Percentiles rank a stretch among this genome's conserved stretches.
Conservation (phyloP, 169 alveolate species). For the Blepharisma undulans region DNA sequence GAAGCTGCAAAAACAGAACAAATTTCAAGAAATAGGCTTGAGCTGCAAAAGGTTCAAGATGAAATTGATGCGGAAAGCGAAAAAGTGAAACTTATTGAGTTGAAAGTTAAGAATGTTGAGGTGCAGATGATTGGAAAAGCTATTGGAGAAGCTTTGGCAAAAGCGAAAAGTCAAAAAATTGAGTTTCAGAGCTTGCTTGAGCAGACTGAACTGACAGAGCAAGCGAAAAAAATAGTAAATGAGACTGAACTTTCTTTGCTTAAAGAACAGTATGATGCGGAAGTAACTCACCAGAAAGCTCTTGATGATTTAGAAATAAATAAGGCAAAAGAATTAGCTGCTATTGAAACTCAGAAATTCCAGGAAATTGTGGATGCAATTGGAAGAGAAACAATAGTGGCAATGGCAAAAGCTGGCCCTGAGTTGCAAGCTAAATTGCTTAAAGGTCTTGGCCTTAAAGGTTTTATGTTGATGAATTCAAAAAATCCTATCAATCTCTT, state of each 20-base stretch:
- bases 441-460: constrained; percentile 71
- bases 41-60: constrained; percentile 47
- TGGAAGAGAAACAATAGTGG: constrained; percentile 64
- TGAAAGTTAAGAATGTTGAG: constrained; percentile 40
- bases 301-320: constrained; percentile 49
- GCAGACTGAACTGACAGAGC: constrained; percentile 42
- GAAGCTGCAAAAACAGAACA: constrained; percentile 43
- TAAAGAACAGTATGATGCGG: constrained; percentile 34
- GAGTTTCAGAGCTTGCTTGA: constrained; percentile 47
- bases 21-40: constrained; percentile 42
- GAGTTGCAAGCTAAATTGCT: constrained; percentile 68
- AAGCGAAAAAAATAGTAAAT: constrained; percentile 39
- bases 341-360: constrained; percentile 64
- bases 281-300: constrained; percentile 30
- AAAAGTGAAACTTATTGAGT: constrained; percentile 29
- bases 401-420: constrained; percentile 80
- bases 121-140: constrained; percentile 54
- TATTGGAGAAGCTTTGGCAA: constrained; percentile 61
- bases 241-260: constrained; percentile 44
- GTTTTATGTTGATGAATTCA: constrained; percentile 64
- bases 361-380: constrained; percentile 52
- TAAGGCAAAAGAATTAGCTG: constrained; percentile 49
- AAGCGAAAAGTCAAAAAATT: constrained; percentile 51
- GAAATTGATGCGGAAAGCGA: constrained; percentile 40
- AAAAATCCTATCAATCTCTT: constrained; percentile 65